Evolutionary conservation across 768 basidiomycete genomes (phyloP).

Genomic region (Termitomyces heimii): DNA sequence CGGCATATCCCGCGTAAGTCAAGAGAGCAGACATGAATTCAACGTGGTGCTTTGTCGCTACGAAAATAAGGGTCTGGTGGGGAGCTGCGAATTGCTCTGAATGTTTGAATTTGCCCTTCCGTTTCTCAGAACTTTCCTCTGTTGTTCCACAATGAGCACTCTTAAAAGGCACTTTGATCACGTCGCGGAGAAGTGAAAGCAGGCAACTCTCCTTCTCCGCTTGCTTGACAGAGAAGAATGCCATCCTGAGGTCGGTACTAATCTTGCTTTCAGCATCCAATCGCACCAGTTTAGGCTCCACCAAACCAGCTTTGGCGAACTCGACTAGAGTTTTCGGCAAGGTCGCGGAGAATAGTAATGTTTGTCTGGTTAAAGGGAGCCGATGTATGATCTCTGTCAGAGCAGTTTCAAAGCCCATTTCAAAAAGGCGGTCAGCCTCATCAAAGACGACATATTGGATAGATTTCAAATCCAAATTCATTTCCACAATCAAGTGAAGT

Average conservation of each 20-base stretch:
- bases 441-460: conserved; percentile 93
- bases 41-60: conserved; percentile 97
- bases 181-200: conserved; percentile 76
- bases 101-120: conserved; percentile 47
- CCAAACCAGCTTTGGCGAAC: conserved; percentile 95
- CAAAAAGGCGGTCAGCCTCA: conserved; percentile 97
- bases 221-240: conserved; percentile 89
- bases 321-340: conserved; percentile 94
- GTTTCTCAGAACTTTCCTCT: conserved; percentile 25
- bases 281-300: conserved; percentile 92
- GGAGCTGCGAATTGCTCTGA: conserved; percentile 52
- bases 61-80: conserved; percentile 92
- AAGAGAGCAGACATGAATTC: conserved; percentile 86
- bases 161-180: conserved; percentile 74
- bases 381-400: conserved; percentile 89
- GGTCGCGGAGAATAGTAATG: conserved; percentile 93
- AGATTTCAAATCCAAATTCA: conserved; percentile 86
- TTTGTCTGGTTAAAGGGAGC: conserved; percentile 83
- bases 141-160: conserved; percentile 24
- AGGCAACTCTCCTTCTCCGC: conserved; percentile 93
- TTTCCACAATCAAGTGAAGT: conserved; percentile 94
- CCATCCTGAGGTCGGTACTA: conserved; percentile 88
- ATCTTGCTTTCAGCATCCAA: conserved; percentile 96
- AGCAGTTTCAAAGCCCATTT: conserved; percentile 94
- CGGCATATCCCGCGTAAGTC: conserved; percentile 74